These are phyloP conservation scores for Sabuloglossum arenarium DNA, from an alignment of 495 filamentous ascomycete species.

Conservation along the genomic window DNA sequence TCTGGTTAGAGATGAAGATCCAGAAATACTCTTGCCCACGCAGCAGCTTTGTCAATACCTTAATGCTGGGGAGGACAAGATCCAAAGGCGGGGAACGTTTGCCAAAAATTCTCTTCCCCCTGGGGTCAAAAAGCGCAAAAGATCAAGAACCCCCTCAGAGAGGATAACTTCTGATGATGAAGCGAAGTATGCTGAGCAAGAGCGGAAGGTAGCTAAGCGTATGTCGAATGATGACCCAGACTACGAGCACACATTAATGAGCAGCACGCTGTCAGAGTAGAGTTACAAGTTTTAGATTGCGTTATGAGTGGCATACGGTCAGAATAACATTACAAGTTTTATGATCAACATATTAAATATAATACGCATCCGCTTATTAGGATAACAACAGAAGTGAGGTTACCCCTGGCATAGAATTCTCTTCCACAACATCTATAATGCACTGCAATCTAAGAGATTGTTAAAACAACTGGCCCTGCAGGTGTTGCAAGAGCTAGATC, in stretches of 20 bases:
- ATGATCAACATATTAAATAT: neutral
- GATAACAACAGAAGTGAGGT: too few species aligned
- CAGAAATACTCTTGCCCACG: slow-evolving; percentile 6
- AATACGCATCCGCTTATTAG: too few species aligned
- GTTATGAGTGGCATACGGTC: neutral
- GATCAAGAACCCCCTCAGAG: neutral
- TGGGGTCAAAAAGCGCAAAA: slow-evolving; percentile 4
- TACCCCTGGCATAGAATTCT: too few species aligned
- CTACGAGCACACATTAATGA: slow-evolving; percentile 3
- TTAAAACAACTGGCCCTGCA: too few species aligned
- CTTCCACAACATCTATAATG: too few species aligned
- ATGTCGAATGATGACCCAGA: neutral
- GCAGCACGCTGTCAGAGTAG: slow-evolving; percentile 1
- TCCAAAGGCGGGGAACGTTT: slow-evolving; percentile 5
- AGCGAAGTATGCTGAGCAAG: slow-evolving; percentile 4
- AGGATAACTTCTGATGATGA: neutral
- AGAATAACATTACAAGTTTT: neutral
- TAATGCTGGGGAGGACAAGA: slow-evolving; percentile 3
- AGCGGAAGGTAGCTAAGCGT: slow-evolving; percentile 2
- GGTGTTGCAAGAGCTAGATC: too few species aligned
- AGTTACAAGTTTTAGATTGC: neutral
- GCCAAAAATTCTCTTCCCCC: slow-evolving; percentile 4
- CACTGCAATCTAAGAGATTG: too few species aligned
- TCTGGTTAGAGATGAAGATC: slow-evolving; percentile 5
- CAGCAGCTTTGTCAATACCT: slow-evolving; percentile 8